phyloP scores from a whole-genome alignment of 345 rosid species.

The Xanthoceras sorbifolium region DNA sequence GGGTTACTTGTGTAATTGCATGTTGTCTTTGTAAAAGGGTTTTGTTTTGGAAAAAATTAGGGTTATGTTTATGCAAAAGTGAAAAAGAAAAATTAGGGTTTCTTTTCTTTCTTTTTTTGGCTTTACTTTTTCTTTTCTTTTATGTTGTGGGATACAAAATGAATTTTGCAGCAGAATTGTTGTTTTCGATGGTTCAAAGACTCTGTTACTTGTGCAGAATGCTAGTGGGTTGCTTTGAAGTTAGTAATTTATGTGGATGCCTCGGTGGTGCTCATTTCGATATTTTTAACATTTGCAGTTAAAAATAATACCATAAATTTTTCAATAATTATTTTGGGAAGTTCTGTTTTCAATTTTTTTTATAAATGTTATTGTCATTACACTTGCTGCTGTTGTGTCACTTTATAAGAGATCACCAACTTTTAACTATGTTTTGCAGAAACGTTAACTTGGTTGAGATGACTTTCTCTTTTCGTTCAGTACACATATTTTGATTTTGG shows the following conservation, averaged over 20 bases:
- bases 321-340: background rate
- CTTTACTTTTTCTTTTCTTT: background rate
- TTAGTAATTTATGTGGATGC: background rate
- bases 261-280: background rate
- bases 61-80: background rate
- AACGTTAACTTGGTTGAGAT: background rate
- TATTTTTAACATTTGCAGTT: background rate
- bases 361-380: background rate
- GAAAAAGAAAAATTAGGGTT: background rate
- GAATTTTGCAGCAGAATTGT: background rate
- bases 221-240: slow-evolving; percentile 4
- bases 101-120: background rate
- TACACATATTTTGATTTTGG: too few species aligned
- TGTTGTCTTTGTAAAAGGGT: background rate
- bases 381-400: background rate
- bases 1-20: slow-evolving; percentile 2
- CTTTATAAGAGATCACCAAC: background rate
- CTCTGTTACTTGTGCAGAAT: background rate
- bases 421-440: background rate
- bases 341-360: too few species aligned
- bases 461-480: too few species aligned
- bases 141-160: background rate
- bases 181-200: background rate
- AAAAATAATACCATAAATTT: background rate
- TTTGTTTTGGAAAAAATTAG: background rate